These are phyloP conservation scores for Fistulinella prunicolor DNA, from an alignment of 768 basidiomycete genomes.

Conservation along the genomic window DNA sequence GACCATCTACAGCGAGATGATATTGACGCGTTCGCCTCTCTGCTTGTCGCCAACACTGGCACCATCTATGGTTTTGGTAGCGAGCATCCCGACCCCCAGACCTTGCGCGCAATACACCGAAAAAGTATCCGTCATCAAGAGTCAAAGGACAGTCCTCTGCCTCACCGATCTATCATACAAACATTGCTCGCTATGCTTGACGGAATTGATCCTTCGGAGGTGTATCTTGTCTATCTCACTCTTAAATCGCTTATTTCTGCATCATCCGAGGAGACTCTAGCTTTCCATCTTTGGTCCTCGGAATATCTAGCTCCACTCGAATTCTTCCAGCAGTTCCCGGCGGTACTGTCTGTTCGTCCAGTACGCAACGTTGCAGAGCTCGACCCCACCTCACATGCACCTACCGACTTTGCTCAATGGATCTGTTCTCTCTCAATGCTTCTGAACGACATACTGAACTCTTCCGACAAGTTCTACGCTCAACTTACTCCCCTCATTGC, in stretches of 20 bases:
- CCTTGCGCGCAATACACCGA: constrained; percentile 39
- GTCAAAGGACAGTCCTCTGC: constrained; percentile 24
- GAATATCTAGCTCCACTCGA: constrained; percentile 46
- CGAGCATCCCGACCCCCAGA: constrained; percentile 44
- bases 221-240: constrained; percentile 60
- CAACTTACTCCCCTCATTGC: constrained; percentile 61
- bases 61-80: constrained; percentile 58
- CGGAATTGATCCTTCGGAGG: constrained; percentile 44
- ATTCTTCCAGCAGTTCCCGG: constrained; percentile 47
- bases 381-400: constrained; percentile 34
- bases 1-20: constrained; percentile 62
- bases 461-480: constrained; percentile 59
- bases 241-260: constrained; percentile 56
- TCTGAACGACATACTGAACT: constrained; percentile 57
- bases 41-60: constrained; percentile 60
- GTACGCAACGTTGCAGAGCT: constrained; percentile 37
- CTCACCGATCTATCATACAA: constrained; percentile 50
- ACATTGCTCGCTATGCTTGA: constrained; percentile 60
- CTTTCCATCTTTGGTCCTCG: constrained; percentile 32
- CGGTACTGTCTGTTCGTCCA: constrained; percentile 32
- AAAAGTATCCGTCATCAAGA: constrained; percentile 13
- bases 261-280: constrained; percentile 29
- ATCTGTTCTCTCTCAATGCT: constrained; percentile 54
- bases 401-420: constrained; percentile 60
- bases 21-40: constrained; percentile 65